A percentile compares a stretch with the other conserved stretches of the same genome.
These are phyloP conservation scores for Dipodascus albidus DNA, from an alignment of 805 yeast genomes.

Conservation along the genomic window DNA sequence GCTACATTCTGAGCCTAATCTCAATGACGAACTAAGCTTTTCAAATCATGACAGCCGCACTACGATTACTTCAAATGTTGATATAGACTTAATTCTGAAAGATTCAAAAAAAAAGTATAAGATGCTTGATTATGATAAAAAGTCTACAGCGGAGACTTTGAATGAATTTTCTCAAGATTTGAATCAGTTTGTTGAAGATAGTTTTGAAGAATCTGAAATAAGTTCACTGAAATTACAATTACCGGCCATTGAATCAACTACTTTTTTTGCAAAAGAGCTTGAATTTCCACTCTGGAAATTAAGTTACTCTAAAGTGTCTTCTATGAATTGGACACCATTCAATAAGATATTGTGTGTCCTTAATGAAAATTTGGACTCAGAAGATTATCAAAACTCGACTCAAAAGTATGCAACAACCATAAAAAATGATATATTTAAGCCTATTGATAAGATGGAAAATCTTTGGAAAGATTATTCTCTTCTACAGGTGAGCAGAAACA, in stretches of 20 bases:
- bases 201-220: no score
- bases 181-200: neutral
- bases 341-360: neutral
- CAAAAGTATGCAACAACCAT: no score
- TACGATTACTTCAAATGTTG: neutral
- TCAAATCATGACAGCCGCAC: neutral
- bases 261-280: neutral
- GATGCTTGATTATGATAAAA: no score
- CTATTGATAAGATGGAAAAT: no score
- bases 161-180: neutral
- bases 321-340: conserved; percentile 1
- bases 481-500: no score
- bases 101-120: no score
- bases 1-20: neutral
- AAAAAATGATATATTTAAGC: no score
- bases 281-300: neutral
- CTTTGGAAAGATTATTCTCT: no score
- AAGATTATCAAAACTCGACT: neutral
- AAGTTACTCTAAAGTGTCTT: neutral
- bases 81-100: neutral
- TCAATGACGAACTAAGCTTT: neutral
- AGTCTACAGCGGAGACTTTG: no score
- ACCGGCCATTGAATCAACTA: neutral
- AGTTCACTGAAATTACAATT: no score
- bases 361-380: neutral